Base-by-base conservation (phyloP, 2,329 filamentous ascomycete genomes). In the Sporothrix inflata region DNA sequence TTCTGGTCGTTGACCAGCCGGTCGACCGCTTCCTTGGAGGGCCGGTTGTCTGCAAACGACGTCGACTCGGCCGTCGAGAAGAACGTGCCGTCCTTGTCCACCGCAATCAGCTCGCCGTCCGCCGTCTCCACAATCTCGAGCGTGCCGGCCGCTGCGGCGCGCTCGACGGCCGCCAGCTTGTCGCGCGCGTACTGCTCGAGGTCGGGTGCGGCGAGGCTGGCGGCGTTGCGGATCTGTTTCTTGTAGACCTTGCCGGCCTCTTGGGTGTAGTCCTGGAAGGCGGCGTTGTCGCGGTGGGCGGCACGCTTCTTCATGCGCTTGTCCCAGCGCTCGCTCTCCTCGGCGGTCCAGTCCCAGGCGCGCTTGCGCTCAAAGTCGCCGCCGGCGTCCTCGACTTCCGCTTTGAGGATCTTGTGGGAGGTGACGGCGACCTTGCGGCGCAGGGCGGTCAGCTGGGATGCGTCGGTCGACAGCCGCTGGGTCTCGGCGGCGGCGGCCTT, bases 281-380 rank as follows among this genome's bases (percentile, higher is more conserved):
- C 92, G 73, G 94, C 93, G 81, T 95, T 91, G 80, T 97, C 93
- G 74, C 92, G 87, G 78, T 92, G 91, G 21, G 89, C 88, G 73
- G 89, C 89, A 84, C 94, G 97, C 86, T 97, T 97, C 78, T 91
- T 92, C 80, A 97, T 84, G 42, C 94, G 91, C 83, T 91, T 91
- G 81, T 99, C 96, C 96, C 96, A 99, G 76, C 88, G 89, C 83
- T 98, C 96, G 77, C 90, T 92, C 83, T 99, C 96, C 75, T 99
- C 96, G 7, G 95, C 85, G 0, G 96, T 99, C 93, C 96, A 99
- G 83, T 98, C 96, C 96, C 96, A 99, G 1, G 96, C 96, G 53
- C 96, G 91, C 83, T 98, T 98, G 76, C 96, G 92, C 85, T 99
- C 96, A 79, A 98, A 99, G 81, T 98, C 96, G 71, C 93, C 94